Evolutionary conservation across 192 early-diverging fungal species (phyloP).

Genomic region (Entrophospora sp.): DNA sequence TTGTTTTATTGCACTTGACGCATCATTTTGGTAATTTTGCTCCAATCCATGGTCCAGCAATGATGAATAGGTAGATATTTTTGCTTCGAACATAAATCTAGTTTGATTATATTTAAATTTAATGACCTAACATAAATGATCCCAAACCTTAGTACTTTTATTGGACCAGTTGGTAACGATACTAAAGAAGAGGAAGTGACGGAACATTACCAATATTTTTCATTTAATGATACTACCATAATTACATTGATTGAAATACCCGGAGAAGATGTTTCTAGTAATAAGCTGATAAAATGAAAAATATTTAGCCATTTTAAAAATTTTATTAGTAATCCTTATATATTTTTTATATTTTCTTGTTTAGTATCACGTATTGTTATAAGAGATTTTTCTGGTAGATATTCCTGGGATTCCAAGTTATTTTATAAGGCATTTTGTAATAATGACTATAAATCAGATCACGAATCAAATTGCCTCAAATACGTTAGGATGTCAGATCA

Average conservation of each 20-base stretch:
- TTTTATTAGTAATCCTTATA: not conserved
- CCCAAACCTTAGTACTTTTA: constrained; percentile 23
- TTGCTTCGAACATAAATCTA: not conserved
- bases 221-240: constrained; percentile 61
- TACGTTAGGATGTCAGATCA: constrained; percentile 29
- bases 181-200: constrained; percentile 29
- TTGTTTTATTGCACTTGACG: constrained; percentile 51
- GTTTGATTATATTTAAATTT: not conserved
- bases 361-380: constrained; percentile 52
- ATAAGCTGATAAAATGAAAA: constrained; percentile 4
- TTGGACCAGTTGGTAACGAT: constrained; percentile 28
- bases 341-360: not conserved
- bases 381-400: constrained; percentile 70
- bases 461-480: constrained; percentile 11
- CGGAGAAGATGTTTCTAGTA: constrained; percentile 31
- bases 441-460: constrained; percentile 19
- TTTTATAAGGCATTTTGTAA: constrained; percentile 50
- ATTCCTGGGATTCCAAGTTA: constrained; percentile 70
- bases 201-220: constrained; percentile 58
- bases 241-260: constrained; percentile 64
- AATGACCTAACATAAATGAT: not conserved
- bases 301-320: not conserved
- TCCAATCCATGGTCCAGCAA: constrained; percentile 53
- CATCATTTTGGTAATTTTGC: constrained; percentile 66
- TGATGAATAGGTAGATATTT: constrained; percentile 36